phyloP scores from a whole-genome alignment of 768 basidiomycete species.

The Naganishia kalamii region DNA sequence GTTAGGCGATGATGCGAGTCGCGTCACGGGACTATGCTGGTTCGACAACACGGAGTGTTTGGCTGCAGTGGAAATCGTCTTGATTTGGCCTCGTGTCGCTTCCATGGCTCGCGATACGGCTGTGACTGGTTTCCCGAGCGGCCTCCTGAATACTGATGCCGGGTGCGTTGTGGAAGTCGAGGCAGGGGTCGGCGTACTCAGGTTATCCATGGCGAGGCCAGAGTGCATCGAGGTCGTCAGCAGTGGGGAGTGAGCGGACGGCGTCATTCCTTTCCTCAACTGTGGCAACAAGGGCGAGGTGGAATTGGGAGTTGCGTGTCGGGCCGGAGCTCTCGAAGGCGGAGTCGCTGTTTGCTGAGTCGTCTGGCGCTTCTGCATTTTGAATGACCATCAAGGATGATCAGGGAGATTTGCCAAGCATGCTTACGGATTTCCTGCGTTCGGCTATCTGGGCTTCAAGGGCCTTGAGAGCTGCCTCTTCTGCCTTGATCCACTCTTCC shows the following conservation, averaged over 20 bases:
- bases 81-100: conserved; percentile 9
- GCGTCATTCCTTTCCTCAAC: conserved; percentile 1
- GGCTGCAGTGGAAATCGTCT: conserved; percentile 2
- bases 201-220: not conserved
- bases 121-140: not conserved
- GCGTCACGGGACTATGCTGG: not conserved
- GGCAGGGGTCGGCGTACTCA: conserved; percentile 3
- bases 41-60: conserved; percentile 9
- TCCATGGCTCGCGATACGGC: conserved; percentile 11
- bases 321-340: not conserved
- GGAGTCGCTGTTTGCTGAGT: not conserved
- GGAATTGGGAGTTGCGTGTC: conserved; percentile 2
- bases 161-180: not conserved
- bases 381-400: not conserved
- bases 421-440: not conserved
- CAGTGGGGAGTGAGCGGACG: not conserved
- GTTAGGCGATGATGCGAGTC: not conserved
- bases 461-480: conserved; percentile 36
- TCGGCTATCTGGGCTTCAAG: conserved; percentile 34
- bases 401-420: not conserved
- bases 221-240: conserved; percentile 11
- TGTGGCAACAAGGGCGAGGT: conserved; percentile 3
- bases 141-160: not conserved
- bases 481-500: conserved; percentile 39
- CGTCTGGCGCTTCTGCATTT: not conserved